These are phyloP conservation scores for Pseudogymnoascus verrucosus DNA, from an alignment of 2,329 filamentous ascomycete species.

Conservation along the genomic window DNA sequence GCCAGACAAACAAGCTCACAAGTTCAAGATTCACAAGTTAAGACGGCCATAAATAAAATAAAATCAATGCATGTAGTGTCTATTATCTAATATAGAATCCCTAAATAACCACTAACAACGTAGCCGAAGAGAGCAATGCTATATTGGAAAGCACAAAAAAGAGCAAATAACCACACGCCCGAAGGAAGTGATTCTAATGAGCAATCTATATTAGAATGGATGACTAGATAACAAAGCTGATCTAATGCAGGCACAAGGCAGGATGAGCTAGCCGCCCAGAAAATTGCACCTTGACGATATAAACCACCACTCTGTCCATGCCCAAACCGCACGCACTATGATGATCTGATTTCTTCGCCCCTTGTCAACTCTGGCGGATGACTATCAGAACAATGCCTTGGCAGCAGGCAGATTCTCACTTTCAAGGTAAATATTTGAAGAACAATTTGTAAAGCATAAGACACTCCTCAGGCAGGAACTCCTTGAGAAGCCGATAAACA, in stretches of 20 bases:
- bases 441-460: conserved; percentile 7
- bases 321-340: neutral
- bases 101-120: conserved; percentile 1
- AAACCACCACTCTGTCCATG: conserved; percentile 4
- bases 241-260: conserved; percentile 23
- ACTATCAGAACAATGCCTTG: conserved; percentile 7
- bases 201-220: conserved; percentile 24
- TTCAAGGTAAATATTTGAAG: conserved; percentile 7
- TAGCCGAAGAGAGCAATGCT: conserved; percentile 4
- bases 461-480: neutral
- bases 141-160: neutral
- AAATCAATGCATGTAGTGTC: conserved; percentile 6
- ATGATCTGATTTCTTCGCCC: neutral
- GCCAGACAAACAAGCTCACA: neutral
- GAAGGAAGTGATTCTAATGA: conserved; percentile 4
- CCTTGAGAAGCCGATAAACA: conserved; percentile 51
- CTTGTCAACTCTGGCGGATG: neutral
- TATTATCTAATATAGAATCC: conserved; percentile 8
- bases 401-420: neutral
- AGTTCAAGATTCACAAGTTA: neutral
- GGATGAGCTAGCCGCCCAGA: conserved; percentile 18
- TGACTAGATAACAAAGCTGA: conserved; percentile 29
- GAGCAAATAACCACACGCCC: neutral
- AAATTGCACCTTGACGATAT: conserved; percentile 12
- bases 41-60: neutral